Percentiles rank a stretch among this genome's conserved stretches.
Conservation (phyloP, 331 rosid species). For the Pyrus hybrid region DNA sequence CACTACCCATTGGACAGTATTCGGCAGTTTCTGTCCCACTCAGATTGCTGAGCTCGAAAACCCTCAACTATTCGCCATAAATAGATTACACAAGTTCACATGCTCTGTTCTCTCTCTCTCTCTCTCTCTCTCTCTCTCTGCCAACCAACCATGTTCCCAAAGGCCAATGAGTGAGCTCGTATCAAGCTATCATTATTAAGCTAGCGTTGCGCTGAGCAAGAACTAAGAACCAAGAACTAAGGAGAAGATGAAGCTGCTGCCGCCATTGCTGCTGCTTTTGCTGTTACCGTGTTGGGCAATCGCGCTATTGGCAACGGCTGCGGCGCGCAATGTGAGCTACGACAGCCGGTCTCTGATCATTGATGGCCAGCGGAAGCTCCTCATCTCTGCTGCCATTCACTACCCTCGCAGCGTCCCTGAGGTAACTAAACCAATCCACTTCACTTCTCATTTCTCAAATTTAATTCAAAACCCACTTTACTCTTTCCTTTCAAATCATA, state of each 20-base stretch:
- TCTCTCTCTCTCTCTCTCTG: background rate
- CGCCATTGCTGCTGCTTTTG: background rate
- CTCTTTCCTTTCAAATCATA: background rate
- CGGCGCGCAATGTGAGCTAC: slow-evolving; percentile 55
- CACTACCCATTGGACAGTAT: background rate
- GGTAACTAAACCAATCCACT: slow-evolving; percentile 16
- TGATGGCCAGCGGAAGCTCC: slow-evolving; percentile 69
- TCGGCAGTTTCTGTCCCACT: background rate
- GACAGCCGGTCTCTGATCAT: slow-evolving; percentile 79
- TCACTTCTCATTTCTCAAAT: background rate
- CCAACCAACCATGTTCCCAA: background rate
- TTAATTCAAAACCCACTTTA: background rate
- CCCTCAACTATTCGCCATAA: background rate
- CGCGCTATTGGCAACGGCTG: background rate
- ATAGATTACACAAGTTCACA: slow-evolving; percentile 4
- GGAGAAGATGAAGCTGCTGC: background rate
- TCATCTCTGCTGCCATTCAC: slow-evolving; percentile 88
- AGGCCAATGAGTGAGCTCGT: background rate
- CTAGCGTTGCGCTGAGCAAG: background rate
- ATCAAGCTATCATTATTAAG: background rate
- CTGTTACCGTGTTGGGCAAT: slow-evolving; percentile 14
- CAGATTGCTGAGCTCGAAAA: background rate
- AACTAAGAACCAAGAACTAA: background rate
- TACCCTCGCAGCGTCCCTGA: slow-evolving; percentile 94
- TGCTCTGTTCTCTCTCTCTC: background rate